phyloP scores from a whole-genome alignment of 1,284 basidiomycete genomes.

The Ustilago vetiveriae region DNA sequence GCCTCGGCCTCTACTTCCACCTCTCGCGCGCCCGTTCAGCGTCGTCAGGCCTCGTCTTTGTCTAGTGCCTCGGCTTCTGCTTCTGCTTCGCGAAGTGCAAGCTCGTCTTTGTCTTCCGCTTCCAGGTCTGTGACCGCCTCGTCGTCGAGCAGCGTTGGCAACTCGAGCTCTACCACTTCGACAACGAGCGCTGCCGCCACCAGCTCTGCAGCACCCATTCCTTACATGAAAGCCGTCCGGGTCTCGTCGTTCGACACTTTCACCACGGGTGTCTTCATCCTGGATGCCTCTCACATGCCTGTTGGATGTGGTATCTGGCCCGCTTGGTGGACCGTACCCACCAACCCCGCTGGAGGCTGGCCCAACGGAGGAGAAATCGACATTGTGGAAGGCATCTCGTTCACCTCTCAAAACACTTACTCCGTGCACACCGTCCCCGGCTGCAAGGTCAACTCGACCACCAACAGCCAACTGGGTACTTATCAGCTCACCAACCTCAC shows the following conservation, averaged over 20 bases:
- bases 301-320: constrained; percentile 60
- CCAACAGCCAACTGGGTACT: constrained; percentile 29
- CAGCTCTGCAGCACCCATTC: constrained; percentile 17
- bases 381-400: constrained; percentile 57
- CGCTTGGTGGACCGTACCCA: constrained; percentile 56
- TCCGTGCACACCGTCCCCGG: constrained; percentile 48
- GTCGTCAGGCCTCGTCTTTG: constrained; percentile 14
- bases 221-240: constrained; percentile 46
- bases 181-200: constrained; percentile 18
- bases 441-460: constrained; percentile 40
- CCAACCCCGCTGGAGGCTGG: constrained; percentile 46
- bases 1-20: constrained; percentile 9
- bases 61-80: constrained; percentile 1
- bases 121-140: background rate
- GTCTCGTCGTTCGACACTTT: constrained; percentile 47
- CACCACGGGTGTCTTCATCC: constrained; percentile 52
- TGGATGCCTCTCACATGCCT: constrained; percentile 47
- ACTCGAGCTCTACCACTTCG: constrained; percentile 2
- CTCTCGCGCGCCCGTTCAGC: constrained; percentile 8
- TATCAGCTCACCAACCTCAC: constrained; percentile 35
- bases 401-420: constrained; percentile 47
- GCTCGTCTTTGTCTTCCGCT: constrained; percentile 2
- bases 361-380: constrained; percentile 61
- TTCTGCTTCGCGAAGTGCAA: background rate
- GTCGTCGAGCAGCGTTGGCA: too few relatives aligned